Evolutionary conservation across 164 flowering plant species (phyloP).

Genomic region (Vitis vinifera): ASM3070453v1 NC_081820.1:22777001-22777500

Average conservation of each 20-base stretch:
- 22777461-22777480: conserved; percentile 49
- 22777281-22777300: not conserved
- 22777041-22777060: conserved; percentile 33
- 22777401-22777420: conserved; percentile 86
- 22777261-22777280: not conserved
- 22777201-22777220: conserved; percentile 51
- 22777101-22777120: not conserved
- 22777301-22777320: conserved; percentile 23
- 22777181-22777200: conserved; percentile 54
- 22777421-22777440: conserved; percentile 62
- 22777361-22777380: conserved; percentile 62
- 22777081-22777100: too few relatives aligned
- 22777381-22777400: conserved; percentile 86
- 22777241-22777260: not conserved
- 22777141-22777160: conserved; percentile 34
- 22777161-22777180: conserved; percentile 63
- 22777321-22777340: conserved; percentile 61
- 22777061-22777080: not conserved
- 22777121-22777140: not conserved
- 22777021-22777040: conserved; percentile 43
- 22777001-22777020: too few relatives aligned
- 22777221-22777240: too few relatives aligned
- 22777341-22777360: conserved; percentile 60
- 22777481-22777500: conserved; percentile 62
- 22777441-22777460: conserved; percentile 57